Percentiles rank a stretch among this genome's conserved stretches.
Conservation (phyloP, 2,329 filamentous ascomycete genomes). For the Diplodia corticola region DNA sequence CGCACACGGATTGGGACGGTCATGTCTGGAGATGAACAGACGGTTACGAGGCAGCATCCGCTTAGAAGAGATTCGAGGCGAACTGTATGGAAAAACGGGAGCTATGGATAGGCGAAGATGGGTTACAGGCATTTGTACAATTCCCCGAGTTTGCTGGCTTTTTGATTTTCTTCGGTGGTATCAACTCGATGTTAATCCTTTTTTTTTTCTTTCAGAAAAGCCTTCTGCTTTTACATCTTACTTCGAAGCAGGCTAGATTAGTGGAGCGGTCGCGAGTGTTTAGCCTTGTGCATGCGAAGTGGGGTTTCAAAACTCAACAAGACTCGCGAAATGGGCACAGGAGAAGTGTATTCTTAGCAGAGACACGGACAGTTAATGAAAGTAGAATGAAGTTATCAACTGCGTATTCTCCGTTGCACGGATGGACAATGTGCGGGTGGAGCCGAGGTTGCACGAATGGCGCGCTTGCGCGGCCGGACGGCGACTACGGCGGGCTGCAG, state of each 20-base stretch:
- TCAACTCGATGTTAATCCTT: not conserved
- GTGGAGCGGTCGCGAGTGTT: not conserved
- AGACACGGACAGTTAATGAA: constrained; percentile 2
- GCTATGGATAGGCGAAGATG: constrained; percentile 10
- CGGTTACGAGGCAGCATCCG: not conserved
- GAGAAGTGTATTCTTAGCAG: not conserved
- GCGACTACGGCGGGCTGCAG: constrained; percentile 21
- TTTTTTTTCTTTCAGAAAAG: not conserved
- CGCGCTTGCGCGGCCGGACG: not conserved
- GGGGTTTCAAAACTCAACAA: not conserved
- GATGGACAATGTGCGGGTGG: not conserved
- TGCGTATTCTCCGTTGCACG: not conserved
- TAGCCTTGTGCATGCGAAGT: not conserved
- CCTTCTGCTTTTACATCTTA: not conserved
- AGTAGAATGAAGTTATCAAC: not conserved
- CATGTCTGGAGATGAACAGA: not conserved
- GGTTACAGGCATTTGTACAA: constrained; percentile 9
- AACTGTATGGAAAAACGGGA: constrained; percentile 3
- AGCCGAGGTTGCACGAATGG: not conserved
- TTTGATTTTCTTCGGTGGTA: constrained; percentile 3
- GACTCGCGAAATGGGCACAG: not conserved
- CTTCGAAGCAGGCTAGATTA: not conserved
- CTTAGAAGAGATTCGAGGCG: not conserved
- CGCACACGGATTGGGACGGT: constrained; percentile 13
- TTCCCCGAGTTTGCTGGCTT: constrained; percentile 17